Base-by-base conservation (phyloP, 2,329 filamentous ascomycete species). In the Aspergillus sp. region DNA sequence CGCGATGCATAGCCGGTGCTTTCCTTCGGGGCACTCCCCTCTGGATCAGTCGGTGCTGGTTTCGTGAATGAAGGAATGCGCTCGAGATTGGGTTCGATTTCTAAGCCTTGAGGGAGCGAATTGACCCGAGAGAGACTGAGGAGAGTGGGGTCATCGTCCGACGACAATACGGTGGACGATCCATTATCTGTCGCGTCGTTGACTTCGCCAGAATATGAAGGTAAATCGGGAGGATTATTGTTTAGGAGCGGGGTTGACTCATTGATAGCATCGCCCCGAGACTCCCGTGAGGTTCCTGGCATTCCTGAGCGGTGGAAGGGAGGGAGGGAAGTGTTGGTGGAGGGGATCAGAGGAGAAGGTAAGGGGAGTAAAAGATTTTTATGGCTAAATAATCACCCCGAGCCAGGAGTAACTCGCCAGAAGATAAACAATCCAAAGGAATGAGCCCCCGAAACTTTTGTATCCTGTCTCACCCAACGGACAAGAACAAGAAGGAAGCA, bases 121-220 rank as follows among this genome's bases (percentile, higher is more conserved):
- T 62, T 66, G 18, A 72, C 67, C 50, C 61, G 64, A 14, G 68
- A 62, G 29, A 71, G 53, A 18, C 61, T 62, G n/a, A 68, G 61
- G 9, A 65, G 50, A 1, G 62, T 49, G n/a, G 65, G 59, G 32
- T 72, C 68, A 26, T 68, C 65, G 0, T 66, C 61, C 1, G 55
- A 53, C 2, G 49, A 39, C 7, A 52, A 57, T 14, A 50, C 18
- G 16, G 54, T 57, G n/a, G 63, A 61, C 11, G 45, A 57, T 31
- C 54, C 55, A 55, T 59, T 6, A 75, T 78, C 62, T 67, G 75
- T 26, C 10, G 42, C 14, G 74, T 46, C 46, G 64, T 61, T 47
- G 75, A 75, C 75, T 66, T 77, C 18, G 71, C 73, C 46, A 65
- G 74, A 32, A 69, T 80, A 57, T 68, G 71, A 31, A 66, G 68